phyloP scores from a whole-genome alignment of 768 basidiomycete species.

The Gelatoporia subvermispora region DNA sequence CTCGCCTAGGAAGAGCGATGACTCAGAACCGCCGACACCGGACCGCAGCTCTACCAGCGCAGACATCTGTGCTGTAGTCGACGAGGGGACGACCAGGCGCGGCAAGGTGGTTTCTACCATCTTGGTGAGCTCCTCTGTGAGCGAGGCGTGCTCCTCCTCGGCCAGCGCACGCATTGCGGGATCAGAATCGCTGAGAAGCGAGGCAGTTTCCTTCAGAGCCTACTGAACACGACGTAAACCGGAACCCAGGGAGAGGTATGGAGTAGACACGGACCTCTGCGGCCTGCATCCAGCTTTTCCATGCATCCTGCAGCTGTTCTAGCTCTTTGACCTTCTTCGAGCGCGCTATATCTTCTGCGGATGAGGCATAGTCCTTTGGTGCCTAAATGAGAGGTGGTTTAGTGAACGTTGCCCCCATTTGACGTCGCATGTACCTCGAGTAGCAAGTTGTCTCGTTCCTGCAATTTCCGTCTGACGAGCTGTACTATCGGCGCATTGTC shows the following conservation, averaged over 20 bases:
- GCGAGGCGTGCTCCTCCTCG: slow-evolving; percentile 51
- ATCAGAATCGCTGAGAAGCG: slow-evolving; percentile 70
- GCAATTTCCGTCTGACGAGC: slow-evolving; percentile 16
- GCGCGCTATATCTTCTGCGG: slow-evolving; percentile 47
- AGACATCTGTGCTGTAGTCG: slow-evolving; percentile 58
- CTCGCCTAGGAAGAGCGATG: slow-evolving; percentile 75
- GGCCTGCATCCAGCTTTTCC: slow-evolving; percentile 58
- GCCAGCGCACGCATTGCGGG: slow-evolving; percentile 72
- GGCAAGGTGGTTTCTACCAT: slow-evolving; percentile 50
- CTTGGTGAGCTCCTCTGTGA: slow-evolving; percentile 30
- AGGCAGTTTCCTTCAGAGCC: slow-evolving; percentile 59
- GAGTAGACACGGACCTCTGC: slow-evolving; percentile 43
- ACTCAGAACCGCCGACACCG: slow-evolving; percentile 89
- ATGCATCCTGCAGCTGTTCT: slow-evolving; percentile 62
- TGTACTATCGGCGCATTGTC: slow-evolving; percentile 19
- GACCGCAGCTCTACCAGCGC: slow-evolving; percentile 89
- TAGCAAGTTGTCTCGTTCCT: slow-evolving; percentile 17
- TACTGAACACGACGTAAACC: slow-evolving; percentile 32
- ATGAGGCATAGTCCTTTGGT: slow-evolving; percentile 46
- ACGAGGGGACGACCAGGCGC: slow-evolving; percentile 66
- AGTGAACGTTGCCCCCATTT: background rate
- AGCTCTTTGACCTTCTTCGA: slow-evolving; percentile 65
- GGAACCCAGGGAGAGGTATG: background rate
- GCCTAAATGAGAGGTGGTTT: slow-evolving; percentile 30
- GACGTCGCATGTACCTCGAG: slow-evolving; percentile 12